phyloP scores from a whole-genome alignment of 2,329 filamentous ascomycete genomes.

The Mycosphaerella arachidis region DNA sequence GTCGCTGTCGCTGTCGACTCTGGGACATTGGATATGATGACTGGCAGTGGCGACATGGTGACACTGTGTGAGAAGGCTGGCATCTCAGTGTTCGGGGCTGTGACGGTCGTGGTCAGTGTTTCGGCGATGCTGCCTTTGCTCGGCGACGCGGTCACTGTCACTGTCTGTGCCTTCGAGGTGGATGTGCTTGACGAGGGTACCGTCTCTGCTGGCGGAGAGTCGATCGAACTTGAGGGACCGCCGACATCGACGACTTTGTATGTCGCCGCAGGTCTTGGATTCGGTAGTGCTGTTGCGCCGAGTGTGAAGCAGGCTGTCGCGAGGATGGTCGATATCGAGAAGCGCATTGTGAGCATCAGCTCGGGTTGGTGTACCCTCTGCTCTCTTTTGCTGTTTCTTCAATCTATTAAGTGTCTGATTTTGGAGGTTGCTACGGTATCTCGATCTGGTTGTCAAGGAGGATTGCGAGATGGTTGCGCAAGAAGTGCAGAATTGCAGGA shows the following conservation, averaged over 20 bases:
- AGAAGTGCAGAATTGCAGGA: conserved; percentile 12
- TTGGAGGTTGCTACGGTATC: not conserved
- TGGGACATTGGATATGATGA: not conserved
- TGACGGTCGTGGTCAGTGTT: conserved; percentile 2
- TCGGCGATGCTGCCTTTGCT: conserved; percentile 2
- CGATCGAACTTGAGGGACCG: conserved; percentile 15
- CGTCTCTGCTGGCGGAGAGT: conserved; percentile 7
- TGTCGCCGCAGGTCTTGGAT: conserved; percentile 21
- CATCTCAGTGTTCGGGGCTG: not conserved
- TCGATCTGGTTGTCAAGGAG: conserved; percentile 12
- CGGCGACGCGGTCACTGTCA: conserved; percentile 3
- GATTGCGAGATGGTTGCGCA: conserved; percentile 13
- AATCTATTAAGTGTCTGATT: no score
- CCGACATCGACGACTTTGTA: conserved; percentile 32
- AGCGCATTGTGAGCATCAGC: conserved; percentile 14
- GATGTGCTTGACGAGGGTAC: conserved; percentile 10
- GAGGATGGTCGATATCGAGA: conserved; percentile 11
- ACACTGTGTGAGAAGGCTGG: not conserved
- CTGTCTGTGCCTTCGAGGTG: conserved; percentile 1
- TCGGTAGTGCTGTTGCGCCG: conserved; percentile 25
- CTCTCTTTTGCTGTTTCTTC: not conserved
- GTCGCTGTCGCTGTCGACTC: not conserved
- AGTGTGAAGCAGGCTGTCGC: conserved; percentile 23
- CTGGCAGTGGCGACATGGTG: not conserved
- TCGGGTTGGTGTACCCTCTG: conserved; percentile 1